Conservation (phyloP, 352 stramenopile species). For the Phytophthora tentaculata region DNA sequence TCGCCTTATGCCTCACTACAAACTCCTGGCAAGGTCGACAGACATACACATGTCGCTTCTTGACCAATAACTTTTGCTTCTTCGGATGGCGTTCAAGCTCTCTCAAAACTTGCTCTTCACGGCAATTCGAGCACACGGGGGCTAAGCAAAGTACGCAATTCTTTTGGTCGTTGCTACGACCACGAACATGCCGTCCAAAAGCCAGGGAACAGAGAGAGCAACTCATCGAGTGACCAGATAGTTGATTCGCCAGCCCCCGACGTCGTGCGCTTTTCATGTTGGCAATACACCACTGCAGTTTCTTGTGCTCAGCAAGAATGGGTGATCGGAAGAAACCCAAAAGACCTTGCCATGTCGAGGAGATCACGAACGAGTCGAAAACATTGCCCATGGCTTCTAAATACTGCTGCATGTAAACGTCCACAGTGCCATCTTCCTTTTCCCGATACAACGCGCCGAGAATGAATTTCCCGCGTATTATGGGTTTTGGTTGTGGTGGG, state of each 20-base stretch:
- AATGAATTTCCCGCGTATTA: conserved; percentile 43
- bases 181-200: conserved; percentile 29
- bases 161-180: conserved; percentile 28
- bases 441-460: conserved; percentile 38
- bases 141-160: conserved; percentile 36
- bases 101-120: conserved; percentile 30
- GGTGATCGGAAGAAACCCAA: conserved; percentile 34
- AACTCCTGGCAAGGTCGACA: conserved; percentile 38
- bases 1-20: conserved; percentile 28
- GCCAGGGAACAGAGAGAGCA: conserved; percentile 28
- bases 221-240: conserved; percentile 22
- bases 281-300: conserved; percentile 42
- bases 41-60: conserved; percentile 27
- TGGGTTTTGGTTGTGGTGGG: conserved; percentile 27
- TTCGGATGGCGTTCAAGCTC: conserved; percentile 25
- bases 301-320: conserved; percentile 39
- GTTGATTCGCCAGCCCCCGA: conserved; percentile 19
- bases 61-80: conserved; percentile 28
- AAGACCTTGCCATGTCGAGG: conserved; percentile 32
- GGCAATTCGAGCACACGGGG: conserved; percentile 33
- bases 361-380: conserved; percentile 36
- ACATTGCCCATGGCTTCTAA: conserved; percentile 36
- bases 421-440: conserved; percentile 34
- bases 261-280: conserved; percentile 34
- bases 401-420: conserved; percentile 46